These are phyloP conservation scores for Eleusine indica DNA, from an alignment of 176 grass and related monocot species.

Conservation along the genomic window DNA sequence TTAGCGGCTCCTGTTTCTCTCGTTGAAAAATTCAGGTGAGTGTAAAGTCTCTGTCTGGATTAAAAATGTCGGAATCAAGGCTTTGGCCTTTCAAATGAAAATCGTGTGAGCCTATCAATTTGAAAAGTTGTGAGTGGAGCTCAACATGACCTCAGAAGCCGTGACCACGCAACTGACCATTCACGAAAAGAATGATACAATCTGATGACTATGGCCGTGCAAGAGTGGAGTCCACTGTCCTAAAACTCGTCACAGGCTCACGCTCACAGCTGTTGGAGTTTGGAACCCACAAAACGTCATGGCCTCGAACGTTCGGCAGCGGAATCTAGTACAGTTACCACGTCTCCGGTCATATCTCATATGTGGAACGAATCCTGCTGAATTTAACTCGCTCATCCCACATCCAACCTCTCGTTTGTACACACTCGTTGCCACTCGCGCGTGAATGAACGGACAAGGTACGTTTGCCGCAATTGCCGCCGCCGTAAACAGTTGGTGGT, in stretches of 20 bases:
- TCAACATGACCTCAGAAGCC: background rate
- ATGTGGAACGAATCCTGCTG: background rate
- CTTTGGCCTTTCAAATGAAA: background rate
- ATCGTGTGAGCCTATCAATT: background rate
- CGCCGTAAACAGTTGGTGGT: conserved; percentile 3
- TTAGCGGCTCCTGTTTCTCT: no score
- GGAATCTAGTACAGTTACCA: background rate
- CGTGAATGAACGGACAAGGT: background rate
- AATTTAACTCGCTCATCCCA: background rate
- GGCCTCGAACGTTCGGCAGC: background rate
- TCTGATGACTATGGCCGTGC: background rate
- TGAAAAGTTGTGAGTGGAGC: background rate
- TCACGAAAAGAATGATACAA: no score
- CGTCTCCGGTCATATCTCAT: background rate
- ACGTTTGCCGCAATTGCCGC: conserved; percentile 9
- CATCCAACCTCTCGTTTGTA: background rate
- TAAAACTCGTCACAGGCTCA: background rate
- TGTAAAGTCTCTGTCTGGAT: no score
- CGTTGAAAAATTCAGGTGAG: background rate
- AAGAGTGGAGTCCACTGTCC: background rate
- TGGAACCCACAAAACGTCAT: background rate
- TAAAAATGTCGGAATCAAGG: no score
- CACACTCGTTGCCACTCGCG: background rate
- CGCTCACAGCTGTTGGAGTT: background rate
- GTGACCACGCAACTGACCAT: background rate